Evolutionary conservation across 805 yeast species (phyloP), one percentile per base, ranked within the genome.

Genomic region (Jamesozyma jinghongensis): DNA sequence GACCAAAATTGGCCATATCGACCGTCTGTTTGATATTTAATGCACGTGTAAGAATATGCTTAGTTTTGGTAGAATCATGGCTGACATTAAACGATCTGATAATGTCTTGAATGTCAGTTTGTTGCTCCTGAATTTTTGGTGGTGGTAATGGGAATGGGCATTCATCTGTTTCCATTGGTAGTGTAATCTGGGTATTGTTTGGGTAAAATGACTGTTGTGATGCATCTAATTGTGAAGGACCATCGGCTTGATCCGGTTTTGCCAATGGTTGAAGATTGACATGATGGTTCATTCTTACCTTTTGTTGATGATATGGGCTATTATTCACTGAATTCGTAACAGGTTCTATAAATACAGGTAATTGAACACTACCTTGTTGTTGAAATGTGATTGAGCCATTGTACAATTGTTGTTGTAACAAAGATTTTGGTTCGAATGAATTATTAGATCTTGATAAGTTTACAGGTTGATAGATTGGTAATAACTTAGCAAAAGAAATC

Each of bases 401-500:
- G 37, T 40, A 53, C 13, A 61, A 46, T 38, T 57, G 62, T 36
- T 57, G 65, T 35, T 52, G 61, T 25, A 56, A 46, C 38, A 55
- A 52, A 3, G 60, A 60, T 28, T 49, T 57, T 28, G 52, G 54
- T 22, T 22, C 26, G 10, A 22, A 22, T 8, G 28, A 41, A 25
- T 43, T 29, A 7, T 38, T 40, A 19, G 27, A 11, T 11, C 26
- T 28, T 18, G 42, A 36, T 5, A 41, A 12, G 3, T 18, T 7
- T 18, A 13, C n/a, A 11, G 16, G 30, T 43, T 51, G 47, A 40
- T 54, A 56, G 47, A 49, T 52, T 25, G 63, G 71, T 51, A 59
- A 51, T 29, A 85, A 74, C 55, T 81, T 83, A 3, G 96, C 97
- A 70, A 85, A 92, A 0, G 92, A 83, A 30, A 86, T 85, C 28